Conservation (phyloP, 495 filamentous ascomycete genomes). For the Penicillium goetzii region DNA sequence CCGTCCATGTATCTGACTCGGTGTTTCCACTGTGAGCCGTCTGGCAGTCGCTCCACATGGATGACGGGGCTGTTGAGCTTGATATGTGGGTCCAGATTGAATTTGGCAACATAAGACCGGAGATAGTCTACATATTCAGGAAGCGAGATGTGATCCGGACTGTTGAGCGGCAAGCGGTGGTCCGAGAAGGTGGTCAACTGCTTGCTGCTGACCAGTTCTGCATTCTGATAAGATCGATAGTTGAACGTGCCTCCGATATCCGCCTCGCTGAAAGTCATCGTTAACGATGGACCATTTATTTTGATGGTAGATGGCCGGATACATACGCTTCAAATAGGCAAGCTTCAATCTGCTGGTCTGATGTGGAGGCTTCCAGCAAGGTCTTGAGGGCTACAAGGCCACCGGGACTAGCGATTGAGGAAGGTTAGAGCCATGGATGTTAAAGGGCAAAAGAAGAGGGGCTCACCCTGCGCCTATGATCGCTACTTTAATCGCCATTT, state of each 20-base stretch:
- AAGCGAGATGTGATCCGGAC: slow-evolving; percentile 23
- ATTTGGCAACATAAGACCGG: slow-evolving; percentile 20
- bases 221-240: slow-evolving; percentile 25
- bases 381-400: slow-evolving; percentile 27
- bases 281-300: too few relatives aligned
- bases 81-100: slow-evolving; percentile 18
- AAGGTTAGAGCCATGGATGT: background rate
- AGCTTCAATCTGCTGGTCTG: slow-evolving; percentile 22
- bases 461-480: slow-evolving; percentile 21
- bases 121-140: slow-evolving; percentile 27
- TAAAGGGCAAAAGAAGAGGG: background rate
- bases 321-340: slow-evolving; percentile 24
- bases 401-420: slow-evolving; percentile 9
- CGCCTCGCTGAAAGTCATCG: slow-evolving; percentile 7
- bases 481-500: slow-evolving; percentile 19
- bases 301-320: background rate
- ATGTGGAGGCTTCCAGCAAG: slow-evolving; percentile 20
- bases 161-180: slow-evolving; percentile 21
- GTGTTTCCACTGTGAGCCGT: slow-evolving; percentile 17
- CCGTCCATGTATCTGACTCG: slow-evolving; percentile 20
- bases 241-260: slow-evolving; percentile 26
- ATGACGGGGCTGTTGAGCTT: slow-evolving; percentile 21
- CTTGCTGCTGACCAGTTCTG: slow-evolving; percentile 24
- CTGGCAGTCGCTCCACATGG: slow-evolving; percentile 10
- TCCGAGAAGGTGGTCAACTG: slow-evolving; percentile 28